Evolutionary conservation across 768 basidiomycete species (phyloP).

Genomic region (Boletus edulis): DNA sequence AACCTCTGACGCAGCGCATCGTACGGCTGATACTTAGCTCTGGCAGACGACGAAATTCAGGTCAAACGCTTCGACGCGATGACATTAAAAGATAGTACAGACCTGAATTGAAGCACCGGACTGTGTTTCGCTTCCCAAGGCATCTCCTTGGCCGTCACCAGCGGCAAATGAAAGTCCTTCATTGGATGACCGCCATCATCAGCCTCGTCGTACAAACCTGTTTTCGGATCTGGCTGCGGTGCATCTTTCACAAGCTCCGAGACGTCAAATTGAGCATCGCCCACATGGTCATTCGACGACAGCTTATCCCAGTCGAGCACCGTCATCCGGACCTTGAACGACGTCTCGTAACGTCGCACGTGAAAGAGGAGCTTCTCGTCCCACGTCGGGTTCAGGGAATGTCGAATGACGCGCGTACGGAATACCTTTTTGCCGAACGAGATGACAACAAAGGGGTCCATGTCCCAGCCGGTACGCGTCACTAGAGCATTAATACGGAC

Average conservation of each 20-base stretch:
- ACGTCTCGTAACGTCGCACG: conserved; percentile 81
- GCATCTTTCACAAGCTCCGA: conserved; percentile 65
- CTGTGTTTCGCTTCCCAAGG: conserved; percentile 72
- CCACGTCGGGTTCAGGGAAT: conserved; percentile 85
- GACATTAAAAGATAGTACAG: not conserved
- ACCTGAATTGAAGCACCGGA: conserved; percentile 71
- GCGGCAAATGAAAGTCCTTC: conserved; percentile 66
- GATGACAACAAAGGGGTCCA: conserved; percentile 96
- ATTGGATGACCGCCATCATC: conserved; percentile 45
- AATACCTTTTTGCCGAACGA: conserved; percentile 98
- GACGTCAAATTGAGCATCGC: conserved; percentile 72
- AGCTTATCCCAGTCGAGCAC: conserved; percentile 98
- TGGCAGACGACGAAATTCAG: conserved; percentile 27
- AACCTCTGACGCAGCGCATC: conserved; percentile 86
- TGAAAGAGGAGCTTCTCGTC: conserved; percentile 96
- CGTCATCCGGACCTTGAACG: conserved; percentile 74
- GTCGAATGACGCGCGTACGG: conserved; percentile 84
- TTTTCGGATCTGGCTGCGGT: conserved; percentile 59
- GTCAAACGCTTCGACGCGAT: not conserved
- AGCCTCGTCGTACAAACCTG: conserved; percentile 44
- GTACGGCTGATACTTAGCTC: conserved; percentile 95
- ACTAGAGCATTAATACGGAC: conserved; percentile 40
- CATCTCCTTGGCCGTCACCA: conserved; percentile 59
- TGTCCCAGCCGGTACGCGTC: conserved; percentile 88
- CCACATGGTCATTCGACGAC: conserved; percentile 84